A percentile compares a stretch with the other conserved stretches of the same genome.
Evolutionary conservation across 352 stramenopile genomes (phyloP).

Genomic region (Globisporangium echinulatum): DNA sequence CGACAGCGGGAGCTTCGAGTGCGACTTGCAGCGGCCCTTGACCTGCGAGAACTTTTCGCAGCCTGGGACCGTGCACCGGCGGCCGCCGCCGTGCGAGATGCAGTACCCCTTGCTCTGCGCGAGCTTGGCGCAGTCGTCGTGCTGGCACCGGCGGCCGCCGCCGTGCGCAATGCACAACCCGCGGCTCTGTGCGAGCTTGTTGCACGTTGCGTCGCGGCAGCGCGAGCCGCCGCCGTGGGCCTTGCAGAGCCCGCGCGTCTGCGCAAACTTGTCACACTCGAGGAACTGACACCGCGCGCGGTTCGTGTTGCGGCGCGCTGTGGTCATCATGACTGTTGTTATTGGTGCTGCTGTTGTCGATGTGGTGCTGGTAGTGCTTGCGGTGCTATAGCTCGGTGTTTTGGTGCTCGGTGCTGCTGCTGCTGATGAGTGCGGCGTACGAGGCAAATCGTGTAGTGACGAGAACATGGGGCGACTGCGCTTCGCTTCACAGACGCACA

Average conservation of each 20-base stretch:
- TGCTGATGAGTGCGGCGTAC: conserved; percentile 12
- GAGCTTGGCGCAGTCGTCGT: conserved; percentile 63
- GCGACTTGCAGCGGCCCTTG: conserved; percentile 80
- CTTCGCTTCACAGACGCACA: neutral
- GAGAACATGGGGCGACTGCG: neutral
- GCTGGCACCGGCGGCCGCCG: conserved; percentile 66
- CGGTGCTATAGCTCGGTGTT: too few relatives aligned
- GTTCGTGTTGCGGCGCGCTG: conserved; percentile 50
- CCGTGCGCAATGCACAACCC: conserved; percentile 77
- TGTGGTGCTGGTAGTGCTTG: conserved; percentile 23
- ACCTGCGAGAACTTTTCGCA: conserved; percentile 88
- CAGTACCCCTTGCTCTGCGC: conserved; percentile 78
- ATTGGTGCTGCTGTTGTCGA: neutral
- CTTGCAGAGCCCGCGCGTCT: conserved; percentile 77
- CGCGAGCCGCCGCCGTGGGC: conserved; percentile 77
- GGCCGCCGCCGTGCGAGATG: conserved; percentile 75
- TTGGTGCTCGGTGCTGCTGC: conserved; percentile 12
- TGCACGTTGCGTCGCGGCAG: conserved; percentile 68
- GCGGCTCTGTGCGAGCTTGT: conserved; percentile 75
- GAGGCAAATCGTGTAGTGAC: conserved; percentile 32
- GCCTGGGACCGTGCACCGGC: conserved; percentile 58
- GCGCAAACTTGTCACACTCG: conserved; percentile 80
- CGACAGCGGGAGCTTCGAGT: conserved; percentile 58
- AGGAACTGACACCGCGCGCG: conserved; percentile 67
- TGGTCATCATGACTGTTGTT: conserved; percentile 20